phyloP scores from a whole-genome alignment of 345 rosid genomes.

The Raphanus raphanistrum region DNA sequence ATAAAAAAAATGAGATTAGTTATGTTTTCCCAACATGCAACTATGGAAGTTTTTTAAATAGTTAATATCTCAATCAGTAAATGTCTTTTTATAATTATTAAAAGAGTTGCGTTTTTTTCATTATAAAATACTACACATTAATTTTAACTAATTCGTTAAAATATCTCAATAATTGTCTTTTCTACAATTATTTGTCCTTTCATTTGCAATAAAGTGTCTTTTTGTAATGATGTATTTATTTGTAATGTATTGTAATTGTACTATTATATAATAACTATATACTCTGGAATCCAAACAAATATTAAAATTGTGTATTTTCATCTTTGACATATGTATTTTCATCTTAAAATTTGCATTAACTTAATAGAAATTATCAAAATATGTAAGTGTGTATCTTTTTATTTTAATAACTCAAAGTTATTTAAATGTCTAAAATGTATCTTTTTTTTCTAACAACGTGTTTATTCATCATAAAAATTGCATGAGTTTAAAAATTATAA shows the following conservation, averaged over 20 bases:
- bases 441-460: not conserved
- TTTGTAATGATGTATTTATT: not conserved
- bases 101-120: too few species aligned
- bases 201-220: not conserved
- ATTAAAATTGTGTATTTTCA: not conserved
- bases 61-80: too few species aligned
- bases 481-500: too few species aligned
- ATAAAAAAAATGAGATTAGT: too few species aligned
- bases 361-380: not conserved
- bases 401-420: too few species aligned
- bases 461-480: not conserved
- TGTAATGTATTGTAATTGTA: not conserved
- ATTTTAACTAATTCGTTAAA: not conserved
- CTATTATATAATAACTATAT: not conserved
- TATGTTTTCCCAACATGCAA: too few species aligned
- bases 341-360: not conserved
- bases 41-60: too few species aligned
- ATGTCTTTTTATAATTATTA: too few species aligned
- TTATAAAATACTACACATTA: too few species aligned
- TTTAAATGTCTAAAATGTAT: not conserved
- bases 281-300: not conserved
- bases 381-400: not conserved
- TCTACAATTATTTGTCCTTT: not conserved
- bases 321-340: not conserved
- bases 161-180: not conserved